Base-by-base conservation (phyloP, 2,329 filamentous ascomycete species). In the Neopestalotiopsis clavispora region DNA sequence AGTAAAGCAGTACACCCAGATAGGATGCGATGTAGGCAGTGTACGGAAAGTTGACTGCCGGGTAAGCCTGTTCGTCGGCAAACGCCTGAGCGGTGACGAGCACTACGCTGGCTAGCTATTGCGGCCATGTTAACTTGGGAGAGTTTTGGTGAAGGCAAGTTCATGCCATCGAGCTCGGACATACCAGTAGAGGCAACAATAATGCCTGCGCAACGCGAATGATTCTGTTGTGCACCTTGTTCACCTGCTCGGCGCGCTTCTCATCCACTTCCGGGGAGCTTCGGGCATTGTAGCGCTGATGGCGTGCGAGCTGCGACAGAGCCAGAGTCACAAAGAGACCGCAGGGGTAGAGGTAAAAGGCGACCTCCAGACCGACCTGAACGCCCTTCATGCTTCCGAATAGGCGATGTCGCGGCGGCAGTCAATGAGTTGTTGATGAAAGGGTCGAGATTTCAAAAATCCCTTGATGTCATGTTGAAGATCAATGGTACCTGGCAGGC, bases 21-120 rank as follows among this genome's bases (percentile, higher is more conserved):
- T 82, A 76, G 3, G 82, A 81, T 5, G 82, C 80, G 69, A 84
- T 67, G 70, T 81, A 84, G 13, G 82, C 80, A 71, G 80, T 83
- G 69, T 80, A 80, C 3, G 80, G 76, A 66, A 84, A 83, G 2
- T 74, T 72, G 65, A 76, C 70, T 17, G 28, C 12, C 12, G 59
- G 28, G 32, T 62, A 62, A 17, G 59, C 14, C 34, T 62, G 28
- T 2, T 70, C 73, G 60, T 75, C 77, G 5, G 42, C 28, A 64
- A 83, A 69, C 4, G 80, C 81, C 65, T 80, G 74, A 42, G 69
- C 76, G 4, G 77, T 74, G 17, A 78, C 73, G 12, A 80, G 65
- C 3, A 78, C 71, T 56, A 83, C 77, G 63, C 77, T 81, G 20
- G 78, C 78, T 10, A 82, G 70, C 68, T 77, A 61, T 30, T 30